phyloP scores from a whole-genome alignment of 2,329 filamentous ascomycete species.

The Exserohilum rostratum region DNA sequence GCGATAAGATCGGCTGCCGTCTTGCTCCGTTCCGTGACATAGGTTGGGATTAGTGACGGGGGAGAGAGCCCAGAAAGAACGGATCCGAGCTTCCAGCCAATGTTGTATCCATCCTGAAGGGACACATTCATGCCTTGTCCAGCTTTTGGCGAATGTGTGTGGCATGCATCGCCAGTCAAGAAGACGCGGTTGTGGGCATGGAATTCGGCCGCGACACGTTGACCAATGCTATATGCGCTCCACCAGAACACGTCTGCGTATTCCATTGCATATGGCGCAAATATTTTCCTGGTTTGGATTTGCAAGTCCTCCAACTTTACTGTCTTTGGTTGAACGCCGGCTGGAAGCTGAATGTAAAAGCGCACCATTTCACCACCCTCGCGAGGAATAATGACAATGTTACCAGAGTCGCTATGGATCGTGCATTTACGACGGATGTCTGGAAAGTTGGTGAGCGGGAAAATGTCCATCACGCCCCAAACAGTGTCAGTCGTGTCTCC shows the following conservation, averaged over 20 bases:
- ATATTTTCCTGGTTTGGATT: slow-evolving; percentile 58
- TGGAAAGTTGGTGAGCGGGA: slow-evolving; percentile 57
- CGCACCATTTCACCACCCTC: slow-evolving; percentile 63
- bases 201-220: slow-evolving; percentile 73
- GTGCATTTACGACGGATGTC: slow-evolving; percentile 59
- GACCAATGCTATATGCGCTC: slow-evolving; percentile 72
- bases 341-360: slow-evolving; percentile 67
- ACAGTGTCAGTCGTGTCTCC: slow-evolving; percentile 64
- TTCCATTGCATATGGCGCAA: slow-evolving; percentile 61
- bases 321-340: slow-evolving; percentile 56
- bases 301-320: slow-evolving; percentile 63
- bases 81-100: slow-evolving; percentile 62
- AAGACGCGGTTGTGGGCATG: slow-evolving; percentile 70
- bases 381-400: slow-evolving; percentile 59
- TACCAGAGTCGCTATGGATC: slow-evolving; percentile 55
- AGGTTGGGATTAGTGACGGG: slow-evolving; percentile 63
- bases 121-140: slow-evolving; percentile 70
- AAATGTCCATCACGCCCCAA: slow-evolving; percentile 64
- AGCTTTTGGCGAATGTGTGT: slow-evolving; percentile 73
- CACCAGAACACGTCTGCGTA: slow-evolving; percentile 70
- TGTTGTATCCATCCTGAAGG: slow-evolving; percentile 65
- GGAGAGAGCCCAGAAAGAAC: slow-evolving; percentile 57
- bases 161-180: slow-evolving; percentile 71
- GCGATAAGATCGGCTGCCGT: slow-evolving; percentile 61
- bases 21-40: slow-evolving; percentile 63